Conservation (phyloP, 352 stramenopile species). For the Globisporangium radiosum region DNA sequence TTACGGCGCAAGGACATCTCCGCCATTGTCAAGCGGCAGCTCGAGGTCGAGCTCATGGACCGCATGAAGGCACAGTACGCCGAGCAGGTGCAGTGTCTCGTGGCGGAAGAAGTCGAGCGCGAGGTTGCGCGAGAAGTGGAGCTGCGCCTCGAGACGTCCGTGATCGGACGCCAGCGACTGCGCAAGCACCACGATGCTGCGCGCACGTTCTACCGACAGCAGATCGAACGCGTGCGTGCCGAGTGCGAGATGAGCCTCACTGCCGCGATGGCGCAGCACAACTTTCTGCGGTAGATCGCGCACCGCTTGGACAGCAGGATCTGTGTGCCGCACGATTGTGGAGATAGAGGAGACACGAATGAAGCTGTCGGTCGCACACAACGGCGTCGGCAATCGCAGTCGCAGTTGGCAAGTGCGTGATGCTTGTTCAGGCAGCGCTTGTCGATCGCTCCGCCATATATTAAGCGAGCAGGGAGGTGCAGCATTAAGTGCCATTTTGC, state of each 20-base stretch:
- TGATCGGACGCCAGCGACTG: conserved; percentile 36
- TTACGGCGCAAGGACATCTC: conserved; percentile 39
- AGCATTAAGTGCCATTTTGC: too few relatives aligned
- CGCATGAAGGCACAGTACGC: conserved; percentile 56
- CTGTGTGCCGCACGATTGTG: too few relatives aligned
- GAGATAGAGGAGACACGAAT: too few relatives aligned
- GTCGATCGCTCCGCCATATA: too few relatives aligned
- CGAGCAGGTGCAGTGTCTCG: conserved; percentile 40
- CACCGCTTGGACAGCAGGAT: too few relatives aligned
- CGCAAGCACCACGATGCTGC: conserved; percentile 46
- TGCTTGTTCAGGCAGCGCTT: too few relatives aligned
- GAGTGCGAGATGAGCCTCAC: conserved; percentile 69
- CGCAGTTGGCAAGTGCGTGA: too few relatives aligned
- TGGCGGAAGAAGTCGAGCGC: conserved; percentile 54
- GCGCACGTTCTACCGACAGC: conserved; percentile 39
- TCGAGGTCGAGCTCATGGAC: conserved; percentile 56
- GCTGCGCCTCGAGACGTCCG: conserved; percentile 37
- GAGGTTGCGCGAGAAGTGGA: conserved; percentile 55
- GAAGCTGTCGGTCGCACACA: too few relatives aligned
- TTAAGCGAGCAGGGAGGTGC: too few relatives aligned
- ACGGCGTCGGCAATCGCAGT: too few relatives aligned
- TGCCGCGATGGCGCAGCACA: conserved; percentile 56
- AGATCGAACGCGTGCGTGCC: conserved; percentile 51
- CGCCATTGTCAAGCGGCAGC: conserved; percentile 16
- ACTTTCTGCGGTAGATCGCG: conserved; percentile 47